phyloP scores from a whole-genome alignment of 2,329 filamentous ascomycete genomes.

The Xylariaceae sp. region DNA sequence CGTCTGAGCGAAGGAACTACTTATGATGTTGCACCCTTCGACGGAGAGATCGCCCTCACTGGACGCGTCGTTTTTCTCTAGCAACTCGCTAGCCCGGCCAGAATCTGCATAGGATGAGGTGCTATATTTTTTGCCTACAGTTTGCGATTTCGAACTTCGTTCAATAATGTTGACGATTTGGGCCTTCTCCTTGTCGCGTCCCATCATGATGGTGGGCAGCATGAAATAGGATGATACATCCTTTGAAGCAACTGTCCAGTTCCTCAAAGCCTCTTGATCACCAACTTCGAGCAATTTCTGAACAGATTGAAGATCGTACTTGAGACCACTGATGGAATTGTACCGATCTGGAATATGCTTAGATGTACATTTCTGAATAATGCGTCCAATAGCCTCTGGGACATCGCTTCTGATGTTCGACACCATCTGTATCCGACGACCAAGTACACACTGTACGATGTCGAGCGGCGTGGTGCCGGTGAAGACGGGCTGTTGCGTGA shows the following conservation, averaged over 20 bases:
- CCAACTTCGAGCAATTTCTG: constrained; percentile 71
- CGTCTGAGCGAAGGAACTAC: constrained; percentile 46
- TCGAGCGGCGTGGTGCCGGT: constrained; percentile 76
- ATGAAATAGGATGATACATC: constrained; percentile 93
- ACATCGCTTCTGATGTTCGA: constrained; percentile 75
- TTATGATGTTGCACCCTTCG: constrained; percentile 46
- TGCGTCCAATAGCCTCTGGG: constrained; percentile 72
- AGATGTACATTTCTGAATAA: constrained; percentile 88
- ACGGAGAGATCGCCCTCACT: constrained; percentile 57
- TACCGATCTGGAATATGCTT: constrained; percentile 86
- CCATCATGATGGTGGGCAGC: constrained; percentile 75
- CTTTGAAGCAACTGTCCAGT: constrained; percentile 72
- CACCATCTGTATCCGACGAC: constrained; percentile 69
- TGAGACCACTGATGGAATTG: constrained; percentile 80
- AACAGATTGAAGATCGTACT: constrained; percentile 71
- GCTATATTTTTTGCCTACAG: constrained; percentile 39
- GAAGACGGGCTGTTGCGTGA: constrained; percentile 76
- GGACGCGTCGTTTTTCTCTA: constrained; percentile 48
- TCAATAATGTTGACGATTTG: constrained; percentile 71
- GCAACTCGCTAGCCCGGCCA: constrained; percentile 45
- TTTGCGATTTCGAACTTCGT: constrained; percentile 63
- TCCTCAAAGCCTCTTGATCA: constrained; percentile 62
- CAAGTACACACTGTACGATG: constrained; percentile 84
- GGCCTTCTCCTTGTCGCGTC: constrained; percentile 65
- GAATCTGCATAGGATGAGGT: constrained; percentile 48